Evolutionary conservation across 2,329 filamentous ascomycete species (phyloP), one percentile per base, ranked within the genome.

Genomic region (Aureobasidium mangrovei): DNA sequence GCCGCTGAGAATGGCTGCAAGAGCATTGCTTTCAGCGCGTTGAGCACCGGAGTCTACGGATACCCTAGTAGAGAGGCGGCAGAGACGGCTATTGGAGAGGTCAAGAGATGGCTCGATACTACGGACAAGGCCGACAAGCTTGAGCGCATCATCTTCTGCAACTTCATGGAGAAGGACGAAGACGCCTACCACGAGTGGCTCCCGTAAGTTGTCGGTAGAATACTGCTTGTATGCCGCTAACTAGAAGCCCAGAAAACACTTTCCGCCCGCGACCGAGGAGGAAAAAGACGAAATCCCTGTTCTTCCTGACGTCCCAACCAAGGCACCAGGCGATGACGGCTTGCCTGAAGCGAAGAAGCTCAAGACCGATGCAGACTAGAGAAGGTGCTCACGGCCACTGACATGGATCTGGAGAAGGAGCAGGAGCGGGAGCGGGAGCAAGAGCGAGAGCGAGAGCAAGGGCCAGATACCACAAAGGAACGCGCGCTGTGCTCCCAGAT

Each of bases 31-130:
- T 96, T 98, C 62, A 82, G 84, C 39, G 85, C 82, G 24, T 78
- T 97, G 57, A 95, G 90, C 65, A 96, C 91, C 0, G 93, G 91
- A 0, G 69, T 95, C 1, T 97, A 95, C 65, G 88, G 88, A 0
- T 97, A 94, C 65, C 91, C 91, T 0, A 86, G 81, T 61, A 59
- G 65, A 0, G 78, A 83, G 39, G 93, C 91, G 1, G 88, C 89
- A 0, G 68, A 75, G n/a, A 77, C 85, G 7, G 93, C 89, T 1
- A 77, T 86, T 51, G 73, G 77, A 32, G 80, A 80, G 36, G 79
- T 82, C 42, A 73, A 76, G 52, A 69, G 68, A 40, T 84, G 82
- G 64, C 61, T 85, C 27, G 74, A 76, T n/a, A 57, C 47, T 62
- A 64, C 45, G 12, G 44, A 10, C 26, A 62, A 60, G 54, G 64